Base-by-base conservation (phyloP, 148 eudicot genomes). In the Silene uniflora region DNA sequence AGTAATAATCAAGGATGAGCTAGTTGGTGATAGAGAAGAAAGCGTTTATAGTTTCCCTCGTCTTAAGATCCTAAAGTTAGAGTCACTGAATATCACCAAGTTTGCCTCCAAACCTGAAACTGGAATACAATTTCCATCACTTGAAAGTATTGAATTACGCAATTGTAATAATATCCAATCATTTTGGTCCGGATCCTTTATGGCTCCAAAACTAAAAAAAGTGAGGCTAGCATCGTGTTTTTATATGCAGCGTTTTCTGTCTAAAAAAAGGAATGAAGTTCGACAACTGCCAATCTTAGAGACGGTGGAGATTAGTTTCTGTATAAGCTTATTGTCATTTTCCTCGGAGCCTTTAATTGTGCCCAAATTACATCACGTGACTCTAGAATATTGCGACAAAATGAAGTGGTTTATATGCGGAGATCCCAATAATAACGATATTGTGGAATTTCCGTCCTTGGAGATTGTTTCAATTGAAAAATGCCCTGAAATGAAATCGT, bases 181-280 rank as follows among this genome's bases (percentile, higher is more conserved):
- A n/a, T 67, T 67, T 44, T 67, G 52, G 18, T 67, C 71, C 9
- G 69, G 69, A 18, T 54, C 67, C 23, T 62, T 62, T 12, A 0
- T 2, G 24, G 67, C 67, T 25, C 67, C 67, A n/a, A 67, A 67
- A 44, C 71, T 67, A 7, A 42, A 67, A 67, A 1, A 0, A 7
- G 54, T 67, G 5, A 0, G 6, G 14, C 54, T 67, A 39, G 4
- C 0, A 0, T 3, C 2, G 4, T 42, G 42, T 27, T 0, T 24
- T 0, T 2, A 12, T 25, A 1, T n/a, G n/a, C n/a, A n/a, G n/a
- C n/a, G n/a, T n/a, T n/a, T n/a, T n/a, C n/a, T n/a, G n/a, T n/a
- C n/a, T n/a, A n/a, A n/a, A n/a, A n/a, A n/a, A n/a, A n/a, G n/a
- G n/a, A n/a, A n/a, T n/a, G n/a, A n/a, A n/a, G n/a, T n/a, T n/a